Evolutionary conservation across 1,139 yeast genomes (phyloP).

Genomic region (Geotrichum klebahnii): DNA sequence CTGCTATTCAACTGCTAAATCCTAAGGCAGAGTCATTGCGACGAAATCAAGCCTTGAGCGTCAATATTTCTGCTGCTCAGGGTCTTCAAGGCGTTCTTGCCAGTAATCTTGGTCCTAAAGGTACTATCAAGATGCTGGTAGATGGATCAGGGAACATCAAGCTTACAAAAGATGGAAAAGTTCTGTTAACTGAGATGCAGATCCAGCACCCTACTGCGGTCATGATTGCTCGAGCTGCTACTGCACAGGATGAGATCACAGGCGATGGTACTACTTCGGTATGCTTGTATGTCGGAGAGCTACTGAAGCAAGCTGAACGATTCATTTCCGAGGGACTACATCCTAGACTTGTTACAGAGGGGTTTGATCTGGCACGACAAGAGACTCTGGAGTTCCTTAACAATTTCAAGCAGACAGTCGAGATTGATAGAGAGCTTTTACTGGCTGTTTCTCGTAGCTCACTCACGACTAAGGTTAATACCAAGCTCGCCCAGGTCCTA

Average conservation of each 20-base stretch:
- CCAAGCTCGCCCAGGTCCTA: slow-evolving; percentile 70
- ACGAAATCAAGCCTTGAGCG: slow-evolving; percentile 91
- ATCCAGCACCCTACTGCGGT: slow-evolving; percentile 99
- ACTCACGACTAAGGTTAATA: slow-evolving; percentile 75
- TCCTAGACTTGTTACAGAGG: slow-evolving; percentile 91
- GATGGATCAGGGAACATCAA: slow-evolving; percentile 96
- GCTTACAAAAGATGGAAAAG: slow-evolving; percentile 96
- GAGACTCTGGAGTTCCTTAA: slow-evolving; percentile 68
- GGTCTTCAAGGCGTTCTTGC: slow-evolving; percentile 91
- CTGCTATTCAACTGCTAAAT: slow-evolving; percentile 81
- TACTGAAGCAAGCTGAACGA: slow-evolving; percentile 90
- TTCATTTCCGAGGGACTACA: slow-evolving; percentile 91
- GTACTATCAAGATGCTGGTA: slow-evolving; percentile 90
- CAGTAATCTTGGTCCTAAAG: slow-evolving; percentile 93
- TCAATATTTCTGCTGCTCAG: slow-evolving; percentile 92
- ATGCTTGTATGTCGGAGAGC: slow-evolving; percentile 88
- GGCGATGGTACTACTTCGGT: slow-evolving; percentile 99
- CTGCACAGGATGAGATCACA: slow-evolving; percentile 97
- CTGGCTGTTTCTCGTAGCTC: slow-evolving; percentile 91
- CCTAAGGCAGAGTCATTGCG: slow-evolving; percentile 96
- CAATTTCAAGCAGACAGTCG: slow-evolving; percentile 46
- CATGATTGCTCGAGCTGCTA: slow-evolving; percentile 95
- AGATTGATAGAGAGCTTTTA: slow-evolving; percentile 76
- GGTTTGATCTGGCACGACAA: slow-evolving; percentile 84
- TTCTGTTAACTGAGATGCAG: slow-evolving; percentile 91